Evolutionary conservation across 2,329 filamentous ascomycete species (phyloP), one percentile per base, ranked within the genome.

Genomic region (Aspergillus pseudoglaucus): DNA sequence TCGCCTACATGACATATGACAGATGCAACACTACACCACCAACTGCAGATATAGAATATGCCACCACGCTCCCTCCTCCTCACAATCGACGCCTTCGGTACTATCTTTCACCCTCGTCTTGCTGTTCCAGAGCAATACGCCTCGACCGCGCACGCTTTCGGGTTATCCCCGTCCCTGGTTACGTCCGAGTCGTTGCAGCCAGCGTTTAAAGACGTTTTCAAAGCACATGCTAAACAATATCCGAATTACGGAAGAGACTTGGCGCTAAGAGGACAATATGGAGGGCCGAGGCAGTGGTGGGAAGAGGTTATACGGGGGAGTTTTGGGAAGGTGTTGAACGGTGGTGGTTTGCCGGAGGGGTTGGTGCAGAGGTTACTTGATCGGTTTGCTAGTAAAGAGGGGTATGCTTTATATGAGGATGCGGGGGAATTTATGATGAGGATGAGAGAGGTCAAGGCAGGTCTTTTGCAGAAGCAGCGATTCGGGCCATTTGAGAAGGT

Each of bases 51-150:
- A 37, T 18, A 17, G 12, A 47, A 17, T 15, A 42, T 25, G 15
- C 14, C 43, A 20, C 44, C 46, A 9, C 59, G 60, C 3, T 59
- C 53, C 9, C 65, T 75, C 22, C 65, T 74, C 30, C 59, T 75
- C 17, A 74, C 72, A 30, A 57, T 75, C 37, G 72, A 75, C 56
- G 72, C 72, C 30, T 72, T 74, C 48, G 66, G 64, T 18, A 75
- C 72, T 3, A 51, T 75, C 42, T 74, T 74, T 54, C 54, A 68
- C 44, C 72, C 72, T 0, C 65, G 65, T 47, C 53, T 56, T 3
- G 64, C 71, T 1, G 56, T 75, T 27, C 58, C 66, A 6, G 56
- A 62, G 6, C 68, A 72, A 53, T 75, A 75, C 57, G 59, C 66
- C 22, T 53, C 64, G 9, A 57, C 64, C 42, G 71, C 71, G 12